Base-by-base conservation (phyloP, 169 alveolate genomes). In the Eimeria praecox region DNA sequence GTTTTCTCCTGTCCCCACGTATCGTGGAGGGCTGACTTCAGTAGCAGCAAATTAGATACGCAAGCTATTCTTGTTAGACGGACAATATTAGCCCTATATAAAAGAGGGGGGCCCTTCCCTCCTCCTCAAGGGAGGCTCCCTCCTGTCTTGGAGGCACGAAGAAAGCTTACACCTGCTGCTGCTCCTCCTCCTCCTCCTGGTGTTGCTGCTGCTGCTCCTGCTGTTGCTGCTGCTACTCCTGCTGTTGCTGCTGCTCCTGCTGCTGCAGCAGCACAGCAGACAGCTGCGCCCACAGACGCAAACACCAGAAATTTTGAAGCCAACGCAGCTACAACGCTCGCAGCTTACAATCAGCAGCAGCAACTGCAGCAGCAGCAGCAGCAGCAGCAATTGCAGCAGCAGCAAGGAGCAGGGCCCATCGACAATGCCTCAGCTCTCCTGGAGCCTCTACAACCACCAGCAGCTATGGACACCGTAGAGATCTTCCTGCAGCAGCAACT, bases 61-160 rank as follows among this genome's bases (percentile, higher is more conserved):
- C 95, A 92, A 59, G 95, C 95, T 42, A 77, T 92, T 35, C 73
- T 92, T 35, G 95, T 92, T 40, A 40, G 91, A 54, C 42, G 83
- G 69, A 92, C 95, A 27, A 64, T 92, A 9, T 82, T 56, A 27
- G 92, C 95, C 0, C 85, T 92, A 54, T 92, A 71, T 42, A 64
- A 73, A 24, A 30, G 85, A 33, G 85, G 85, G 95, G 77, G 95
- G 88, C 86, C 78, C 46, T 46, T 54, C 88, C 77, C 77, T 10
- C 77, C 66, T 10, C 54, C 90, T n/a, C 71, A 52, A 30, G 78
- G 46, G 2, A 6, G 44, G 10, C 78, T n/a, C 0, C 90, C 90
- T 42, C 77, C 66, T 30, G 92, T 6, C n/a, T 40, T 85, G 33
- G 90, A 78, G 64, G 12, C 38, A 2, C 56, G 88, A 22, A 27